Evolutionary conservation across 1,139 yeast species (phyloP), one percentile per base, ranked within the genome.

Genomic region (Pichia sp.): DNA sequence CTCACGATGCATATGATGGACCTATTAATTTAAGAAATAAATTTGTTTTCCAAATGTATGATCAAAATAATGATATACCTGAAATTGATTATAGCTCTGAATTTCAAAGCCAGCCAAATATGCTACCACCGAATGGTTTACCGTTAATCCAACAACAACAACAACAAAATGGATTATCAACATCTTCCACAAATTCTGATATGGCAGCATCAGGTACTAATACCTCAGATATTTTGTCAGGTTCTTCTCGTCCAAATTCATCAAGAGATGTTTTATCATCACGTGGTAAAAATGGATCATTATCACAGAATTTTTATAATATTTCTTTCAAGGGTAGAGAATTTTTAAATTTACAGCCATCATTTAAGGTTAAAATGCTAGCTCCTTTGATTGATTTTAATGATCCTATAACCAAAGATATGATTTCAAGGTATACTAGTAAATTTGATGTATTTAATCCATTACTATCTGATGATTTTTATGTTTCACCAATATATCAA

Each of bases 371-470:
- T 12, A 46, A 46, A 24, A 43, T 42, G 46, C 10, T 46, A 11
- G 37, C 40, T 3, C 43, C 45, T 6, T 29, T 41, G 7, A 45
- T 38, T 22, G 47, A 39, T 16, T 42, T 20, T 12, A 42, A 43
- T 31, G 51, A 48, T 28, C 12, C 40, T 23, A 31, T 43, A 35
- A 28, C 45, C n/a, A 40, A 40, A 23, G 35, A 39, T 8, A 48
- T 58, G 55, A 28, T 38, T 33, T 36, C 52, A 7, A 48, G 62
- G 22, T 57, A 58, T 40, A 51, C 49, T 7, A 55, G 56, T 39
- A 58, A 57, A 38, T 59, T 50, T 41, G 43, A 52, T 12, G 47
- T 58, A n/a, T 52, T 50, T 40, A 53, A 50, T 41, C 60, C 60
- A 10, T 47, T 55, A 31, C 39, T 46, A 31, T 40, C 47, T 2